Evolutionary conservation across 768 basidiomycete genomes (phyloP), one percentile per base, ranked within the genome.

Genomic region (Termitomyces sp.): DNA sequence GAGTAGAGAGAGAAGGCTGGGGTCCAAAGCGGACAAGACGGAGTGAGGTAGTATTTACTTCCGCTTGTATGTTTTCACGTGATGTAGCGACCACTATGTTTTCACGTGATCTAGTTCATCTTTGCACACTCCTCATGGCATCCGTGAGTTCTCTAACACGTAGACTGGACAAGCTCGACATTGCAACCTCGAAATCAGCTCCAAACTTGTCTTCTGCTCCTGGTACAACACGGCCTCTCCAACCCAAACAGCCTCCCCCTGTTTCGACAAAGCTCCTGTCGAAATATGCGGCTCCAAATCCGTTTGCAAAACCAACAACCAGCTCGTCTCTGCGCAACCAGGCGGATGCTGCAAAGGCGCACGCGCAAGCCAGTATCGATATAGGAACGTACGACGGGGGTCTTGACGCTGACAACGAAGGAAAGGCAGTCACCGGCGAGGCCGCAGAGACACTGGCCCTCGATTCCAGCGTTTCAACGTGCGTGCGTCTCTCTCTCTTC

Each of bases 301-400:
- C 82, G 10, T 75, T 76, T 56, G 61, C 66, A 19, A 72, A 66
- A 49, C 50, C 69, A 53, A 67, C 75, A 65, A 69, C 72, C n/a
- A 55, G 72, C 28, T 81, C 73, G 37, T 75, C 78, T 31, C 68
- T 77, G 49, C 74, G 78, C 64, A 71, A 76, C 62, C 75, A 70
- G 23, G 61, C 65, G 1, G 46, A 58, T 40, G 15, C 60, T 1
- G 6, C 57, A 15, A 53, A 62, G 37, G 67, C 55, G 60, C 67
- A n/a, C 61, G 65, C 52, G 17, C 45, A 73, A 71, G 50, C 70
- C 8, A 61, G 66, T 15, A 70, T 92, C 28, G 91, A 93, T 64
- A 92, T 97, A 38, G 95, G 95, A 30, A 80, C 74, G 42, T 98
- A 98, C 68, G 96, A 98, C 58, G 95, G 94, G 11, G 94, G 95